Base-by-base conservation (phyloP, 148 eudicot genomes). In the Tetragonia tetragonoides region DNA sequence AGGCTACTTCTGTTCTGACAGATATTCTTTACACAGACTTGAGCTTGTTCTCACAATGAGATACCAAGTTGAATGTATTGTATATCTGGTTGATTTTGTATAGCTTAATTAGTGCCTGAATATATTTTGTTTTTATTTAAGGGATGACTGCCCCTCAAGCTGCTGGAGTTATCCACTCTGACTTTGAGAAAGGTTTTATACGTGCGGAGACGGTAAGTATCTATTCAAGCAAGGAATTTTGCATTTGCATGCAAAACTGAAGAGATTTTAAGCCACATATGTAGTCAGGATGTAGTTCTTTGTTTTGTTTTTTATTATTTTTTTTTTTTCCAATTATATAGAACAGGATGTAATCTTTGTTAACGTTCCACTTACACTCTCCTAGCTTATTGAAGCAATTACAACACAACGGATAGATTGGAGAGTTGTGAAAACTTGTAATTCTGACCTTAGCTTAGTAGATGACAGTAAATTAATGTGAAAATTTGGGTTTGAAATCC, bases 111-210 rank as follows among this genome's bases (percentile, higher is more conserved):
- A 42, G 68, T 66, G 38, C 64, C 62, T 66, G 21, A 70, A 16
- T 56, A 34, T 46, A 53, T 16, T 53, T 67, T 59, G 77, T 46
- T 75, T 34, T 72, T 68, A 61, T 67, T 65, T 44, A 70, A 95
- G 99, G 99, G 80, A 93, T 92, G 99, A 93, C 99, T 71, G 99
- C 97, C 82, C 99, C 97, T 80, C 97, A 95, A 90, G 99, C 99
- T 77, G 99, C 99, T 85, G 99, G 97, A 68, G 97, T 95, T 75
- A 95, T 95, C 72, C 99, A 95, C 88, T 90, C 99, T n/a, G 99
- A 95, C 84, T 95, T 95, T 81, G 97, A 95, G 84, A 95, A 90
- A 79, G 99, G 99, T 75, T 95, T 93, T 79, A 95, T 95, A 77
- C 88, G 99, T 81, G 99, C 99, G 77, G 99, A 95, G 89, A 95